Conservation (phyloP, 805 yeast genomes). For the Ogataea saltuana region DNA sequence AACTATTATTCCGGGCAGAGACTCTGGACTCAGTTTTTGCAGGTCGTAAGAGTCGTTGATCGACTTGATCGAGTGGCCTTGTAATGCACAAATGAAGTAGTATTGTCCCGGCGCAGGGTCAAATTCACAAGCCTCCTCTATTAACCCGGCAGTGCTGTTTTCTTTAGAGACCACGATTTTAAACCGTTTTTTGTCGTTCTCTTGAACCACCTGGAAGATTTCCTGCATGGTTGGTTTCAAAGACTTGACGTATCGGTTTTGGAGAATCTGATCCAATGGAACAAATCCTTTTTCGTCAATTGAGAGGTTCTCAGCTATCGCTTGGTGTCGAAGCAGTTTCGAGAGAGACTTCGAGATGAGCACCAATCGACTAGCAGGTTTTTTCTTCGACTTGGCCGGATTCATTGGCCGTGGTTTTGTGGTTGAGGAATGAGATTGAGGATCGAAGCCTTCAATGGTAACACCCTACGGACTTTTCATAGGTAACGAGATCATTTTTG, state of each 20-base stretch:
- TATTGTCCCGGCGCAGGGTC: constrained; percentile 22
- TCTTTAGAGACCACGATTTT: constrained; percentile 38
- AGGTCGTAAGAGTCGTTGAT: constrained; percentile 42
- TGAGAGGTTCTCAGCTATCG: constrained; percentile 60
- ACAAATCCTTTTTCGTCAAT: constrained; percentile 74
- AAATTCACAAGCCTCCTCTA: constrained; percentile 8
- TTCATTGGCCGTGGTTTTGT: too few relatives aligned
- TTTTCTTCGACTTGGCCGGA: too few relatives aligned
- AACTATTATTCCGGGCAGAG: constrained; percentile 56
- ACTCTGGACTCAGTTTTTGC: constrained; percentile 23
- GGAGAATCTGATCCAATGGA: constrained; percentile 50
- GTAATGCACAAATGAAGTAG: constrained; percentile 75
- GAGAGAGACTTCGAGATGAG: constrained; percentile 74
- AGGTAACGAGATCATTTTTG: too few relatives aligned
- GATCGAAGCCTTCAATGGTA: too few relatives aligned
- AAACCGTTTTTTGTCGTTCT: constrained; percentile 73
- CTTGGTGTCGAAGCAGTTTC: constrained; percentile 84
- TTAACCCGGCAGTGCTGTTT: constrained; percentile 25
- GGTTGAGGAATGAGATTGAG: too few relatives aligned
- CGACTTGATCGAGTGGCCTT: constrained; percentile 75
- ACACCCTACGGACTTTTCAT: too few relatives aligned
- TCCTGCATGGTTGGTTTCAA: constrained; percentile 57
- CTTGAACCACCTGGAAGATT: constrained; percentile 57
- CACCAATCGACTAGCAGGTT: too few relatives aligned
- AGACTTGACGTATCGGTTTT: constrained; percentile 58